These are phyloP conservation scores for Globisporangium cystogenes DNA, from an alignment of 352 stramenopile genomes.

Conservation along the genomic window DNA sequence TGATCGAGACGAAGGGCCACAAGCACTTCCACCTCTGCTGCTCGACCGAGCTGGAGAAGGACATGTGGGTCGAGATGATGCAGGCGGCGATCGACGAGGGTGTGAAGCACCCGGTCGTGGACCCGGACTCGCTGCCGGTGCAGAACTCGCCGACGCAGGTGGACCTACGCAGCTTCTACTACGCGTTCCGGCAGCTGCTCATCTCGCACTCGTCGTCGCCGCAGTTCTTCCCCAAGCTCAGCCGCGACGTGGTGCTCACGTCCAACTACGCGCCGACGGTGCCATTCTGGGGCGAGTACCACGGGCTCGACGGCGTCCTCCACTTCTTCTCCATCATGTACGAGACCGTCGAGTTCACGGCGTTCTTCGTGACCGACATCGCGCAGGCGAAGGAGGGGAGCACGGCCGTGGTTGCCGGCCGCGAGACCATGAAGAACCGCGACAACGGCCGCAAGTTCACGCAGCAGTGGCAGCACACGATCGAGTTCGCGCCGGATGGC, in stretches of 20 bases:
- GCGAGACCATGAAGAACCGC: conserved; percentile 88
- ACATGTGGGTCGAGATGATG: conserved; percentile 92
- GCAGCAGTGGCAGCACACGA: conserved; percentile 88
- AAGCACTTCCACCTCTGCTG: conserved; percentile 88
- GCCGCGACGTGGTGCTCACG: conserved; percentile 75
- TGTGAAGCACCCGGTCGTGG: conserved; percentile 23
- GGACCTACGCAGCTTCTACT: conserved; percentile 83
- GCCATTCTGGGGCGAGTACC: conserved; percentile 87
- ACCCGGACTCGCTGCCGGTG: conserved; percentile 24
- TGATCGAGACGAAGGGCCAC: conserved; percentile 84
- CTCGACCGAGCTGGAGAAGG: conserved; percentile 82
- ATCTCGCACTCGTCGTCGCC: conserved; percentile 86
- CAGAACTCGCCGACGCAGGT: conserved; percentile 71
- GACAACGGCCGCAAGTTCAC: conserved; percentile 87
- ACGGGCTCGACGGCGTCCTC: conserved; percentile 80
- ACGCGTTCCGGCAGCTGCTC: conserved; percentile 80
- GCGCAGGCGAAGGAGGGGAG: conserved; percentile 78
- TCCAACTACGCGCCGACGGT: conserved; percentile 87
- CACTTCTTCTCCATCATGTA: conserved; percentile 90
- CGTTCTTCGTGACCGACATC: conserved; percentile 88
- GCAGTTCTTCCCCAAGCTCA: conserved; percentile 87
- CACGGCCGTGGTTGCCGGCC: conserved; percentile 74
- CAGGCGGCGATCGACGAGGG: conserved; percentile 81
- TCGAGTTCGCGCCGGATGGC: conserved; percentile 82
- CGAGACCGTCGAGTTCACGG: conserved; percentile 85